These are phyloP conservation scores for Chimonanthus praecox DNA, from an alignment of 164 flowering plant species.

Conservation along the genomic window DNA sequence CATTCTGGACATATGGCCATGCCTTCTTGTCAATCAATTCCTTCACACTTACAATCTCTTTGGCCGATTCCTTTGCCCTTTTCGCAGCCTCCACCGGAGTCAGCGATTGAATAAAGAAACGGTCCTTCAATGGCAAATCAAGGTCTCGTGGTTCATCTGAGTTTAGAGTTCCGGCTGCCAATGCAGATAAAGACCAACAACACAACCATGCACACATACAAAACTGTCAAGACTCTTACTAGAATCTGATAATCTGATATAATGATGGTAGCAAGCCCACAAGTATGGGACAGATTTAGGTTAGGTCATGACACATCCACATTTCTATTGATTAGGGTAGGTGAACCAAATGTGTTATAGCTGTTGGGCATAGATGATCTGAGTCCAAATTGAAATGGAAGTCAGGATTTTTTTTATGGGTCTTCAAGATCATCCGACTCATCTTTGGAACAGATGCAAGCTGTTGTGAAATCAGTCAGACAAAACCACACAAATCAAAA, in stretches of 20 bases:
- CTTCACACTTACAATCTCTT: slow-evolving; percentile 78
- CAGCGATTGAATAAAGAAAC: slow-evolving; percentile 81
- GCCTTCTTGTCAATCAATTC: slow-evolving; percentile 74
- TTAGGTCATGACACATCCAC: too few species aligned
- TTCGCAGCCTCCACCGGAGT: slow-evolving; percentile 55
- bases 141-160: slow-evolving; percentile 85
- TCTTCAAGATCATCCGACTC: too few species aligned
- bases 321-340: too few species aligned
- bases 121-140: slow-evolving; percentile 51
- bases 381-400: neutral
- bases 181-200: neutral
- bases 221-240: neutral
- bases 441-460: too few species aligned
- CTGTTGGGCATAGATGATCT: neutral
- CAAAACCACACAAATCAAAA: too few species aligned
- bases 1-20: slow-evolving; percentile 87
- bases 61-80: slow-evolving; percentile 86
- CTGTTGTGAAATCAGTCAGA: too few species aligned
- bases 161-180: slow-evolving; percentile 83
- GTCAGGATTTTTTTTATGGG: neutral
- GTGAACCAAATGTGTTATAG: neutral
- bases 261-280: too few species aligned
- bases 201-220: neutral
- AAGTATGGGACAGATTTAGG: too few species aligned
- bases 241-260: neutral